These are phyloP conservation scores for Neolentinus lepideus DNA, from an alignment of 1,284 basidiomycete genomes.

Conservation along the genomic window DNA sequence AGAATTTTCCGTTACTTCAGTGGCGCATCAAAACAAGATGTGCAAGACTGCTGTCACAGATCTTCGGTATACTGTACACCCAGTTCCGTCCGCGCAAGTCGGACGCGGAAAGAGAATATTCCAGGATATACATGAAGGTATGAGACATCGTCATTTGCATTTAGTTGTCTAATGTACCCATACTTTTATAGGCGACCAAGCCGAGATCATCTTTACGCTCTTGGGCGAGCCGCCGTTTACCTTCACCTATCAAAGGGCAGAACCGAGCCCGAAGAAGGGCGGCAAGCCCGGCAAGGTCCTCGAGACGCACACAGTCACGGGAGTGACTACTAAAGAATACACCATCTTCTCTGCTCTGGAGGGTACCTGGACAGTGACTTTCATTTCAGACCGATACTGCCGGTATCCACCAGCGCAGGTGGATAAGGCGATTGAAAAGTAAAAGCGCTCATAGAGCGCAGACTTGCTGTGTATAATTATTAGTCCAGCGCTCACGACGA, in stretches of 20 bases:
- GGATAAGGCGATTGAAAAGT: conserved; percentile 25
- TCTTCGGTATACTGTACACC: conserved; percentile 72
- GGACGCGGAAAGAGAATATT: conserved; percentile 76
- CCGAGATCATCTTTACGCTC: conserved; percentile 87
- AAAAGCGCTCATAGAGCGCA: background rate
- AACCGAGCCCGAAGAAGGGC: conserved; percentile 56
- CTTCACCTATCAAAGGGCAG: conserved; percentile 86
- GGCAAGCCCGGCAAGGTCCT: conserved; percentile 65
- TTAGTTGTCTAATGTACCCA: conserved; percentile 5
- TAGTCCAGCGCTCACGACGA: background rate
- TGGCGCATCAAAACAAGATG: conserved; percentile 88
- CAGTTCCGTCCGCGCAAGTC: conserved; percentile 83
- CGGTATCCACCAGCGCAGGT: conserved; percentile 59
- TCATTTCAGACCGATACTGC: conserved; percentile 80
- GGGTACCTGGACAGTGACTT: conserved; percentile 94
- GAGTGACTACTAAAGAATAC: conserved; percentile 72
- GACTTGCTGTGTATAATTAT: too few species aligned
- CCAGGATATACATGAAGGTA: conserved; percentile 86
- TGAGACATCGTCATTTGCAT: conserved; percentile 6
- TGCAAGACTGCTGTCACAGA: conserved; percentile 80
- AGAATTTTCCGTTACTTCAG: conserved; percentile 74
- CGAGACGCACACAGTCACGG: conserved; percentile 85
- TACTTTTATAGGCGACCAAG: conserved; percentile 65
- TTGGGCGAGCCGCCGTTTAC: conserved; percentile 91
- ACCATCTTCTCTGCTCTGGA: conserved; percentile 85